These are phyloP conservation scores for Beauveria caledonica DNA, from an alignment of 2,329 filamentous ascomycete species.

Conservation along the genomic window DNA sequence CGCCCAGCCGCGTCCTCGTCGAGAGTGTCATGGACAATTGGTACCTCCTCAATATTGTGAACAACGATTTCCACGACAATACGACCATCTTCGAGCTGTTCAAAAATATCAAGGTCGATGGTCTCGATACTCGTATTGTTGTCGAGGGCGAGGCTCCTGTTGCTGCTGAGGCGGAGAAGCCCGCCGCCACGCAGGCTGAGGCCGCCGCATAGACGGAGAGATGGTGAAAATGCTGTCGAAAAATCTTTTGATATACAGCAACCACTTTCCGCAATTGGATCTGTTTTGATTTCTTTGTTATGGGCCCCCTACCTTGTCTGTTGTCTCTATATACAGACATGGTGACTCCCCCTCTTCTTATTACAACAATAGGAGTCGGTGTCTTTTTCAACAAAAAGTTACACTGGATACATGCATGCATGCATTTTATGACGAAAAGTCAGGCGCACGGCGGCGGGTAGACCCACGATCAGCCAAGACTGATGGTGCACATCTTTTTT, in stretches of 20 bases:
- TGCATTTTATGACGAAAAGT: slow-evolving; percentile 12
- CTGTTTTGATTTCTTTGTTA: slow-evolving; percentile 16
- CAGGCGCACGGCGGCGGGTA: slow-evolving; percentile 11
- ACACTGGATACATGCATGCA: slow-evolving; percentile 21
- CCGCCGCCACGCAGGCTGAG: neutral
- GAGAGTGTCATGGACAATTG: slow-evolving; percentile 79
- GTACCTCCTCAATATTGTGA: slow-evolving; percentile 94
- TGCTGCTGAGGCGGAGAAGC: neutral
- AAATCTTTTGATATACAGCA: neutral
- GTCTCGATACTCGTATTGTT: slow-evolving; percentile 41
- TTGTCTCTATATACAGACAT: slow-evolving; percentile 15
- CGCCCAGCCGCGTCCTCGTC: slow-evolving; percentile 71
- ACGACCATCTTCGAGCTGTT: slow-evolving; percentile 80
- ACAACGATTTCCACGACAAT: slow-evolving; percentile 92
- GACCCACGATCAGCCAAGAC: slow-evolving; percentile 1
- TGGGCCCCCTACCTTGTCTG: slow-evolving; percentile 13
- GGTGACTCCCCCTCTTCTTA: slow-evolving; percentile 16
- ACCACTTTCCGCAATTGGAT: neutral
- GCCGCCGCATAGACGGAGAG: slow-evolving; percentile 11
- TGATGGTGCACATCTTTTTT: slow-evolving; percentile 9
- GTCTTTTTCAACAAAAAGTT: slow-evolving; percentile 37
- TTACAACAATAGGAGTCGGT: slow-evolving; percentile 23
- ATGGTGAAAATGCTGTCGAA: neutral
- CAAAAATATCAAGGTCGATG: slow-evolving; percentile 62
- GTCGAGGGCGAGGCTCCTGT: slow-evolving; percentile 16